Conservation (phyloP, 805 yeast genomes). For the Suhomyces tanzawaensis region DNA sequence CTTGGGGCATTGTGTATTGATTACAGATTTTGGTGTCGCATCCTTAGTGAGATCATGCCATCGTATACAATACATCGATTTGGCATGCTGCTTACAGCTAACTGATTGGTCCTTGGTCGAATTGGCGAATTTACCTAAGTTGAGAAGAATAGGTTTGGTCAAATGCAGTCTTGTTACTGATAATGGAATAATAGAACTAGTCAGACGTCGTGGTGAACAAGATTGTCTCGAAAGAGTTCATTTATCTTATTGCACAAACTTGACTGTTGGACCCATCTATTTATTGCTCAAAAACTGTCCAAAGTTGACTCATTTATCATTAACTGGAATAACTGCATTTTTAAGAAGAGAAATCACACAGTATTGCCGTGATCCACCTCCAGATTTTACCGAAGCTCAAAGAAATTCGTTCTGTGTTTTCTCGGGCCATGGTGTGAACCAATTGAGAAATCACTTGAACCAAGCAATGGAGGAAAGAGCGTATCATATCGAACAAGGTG, state of each 20-base stretch:
- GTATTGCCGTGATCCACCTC: constrained; percentile 89
- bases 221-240: constrained; percentile 91
- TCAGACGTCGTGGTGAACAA: constrained; percentile 63
- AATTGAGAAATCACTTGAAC: constrained; percentile 68
- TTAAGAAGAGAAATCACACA: constrained; percentile 79
- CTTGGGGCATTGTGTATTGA: constrained; percentile 87
- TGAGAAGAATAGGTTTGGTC: constrained; percentile 89
- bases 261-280: constrained; percentile 76
- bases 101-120: constrained; percentile 81
- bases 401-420: constrained; percentile 87
- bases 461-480: constrained; percentile 37
- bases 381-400: constrained; percentile 86
- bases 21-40: constrained; percentile 86
- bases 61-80: constrained; percentile 85
- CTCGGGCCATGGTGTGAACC: constrained; percentile 83
- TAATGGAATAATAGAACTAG: constrained; percentile 70
- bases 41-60: constrained; percentile 73
- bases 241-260: constrained; percentile 81
- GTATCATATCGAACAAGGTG: constrained; percentile 32
- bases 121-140: constrained; percentile 70
- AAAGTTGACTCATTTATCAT: constrained; percentile 80
- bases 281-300: constrained; percentile 77
- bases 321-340: constrained; percentile 91
- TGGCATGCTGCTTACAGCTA: constrained; percentile 89
- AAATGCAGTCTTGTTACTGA: constrained; percentile 88